These are phyloP conservation scores for Pythium utonaiense DNA, from an alignment of 352 stramenopile genomes.

Conservation along the genomic window DNA sequence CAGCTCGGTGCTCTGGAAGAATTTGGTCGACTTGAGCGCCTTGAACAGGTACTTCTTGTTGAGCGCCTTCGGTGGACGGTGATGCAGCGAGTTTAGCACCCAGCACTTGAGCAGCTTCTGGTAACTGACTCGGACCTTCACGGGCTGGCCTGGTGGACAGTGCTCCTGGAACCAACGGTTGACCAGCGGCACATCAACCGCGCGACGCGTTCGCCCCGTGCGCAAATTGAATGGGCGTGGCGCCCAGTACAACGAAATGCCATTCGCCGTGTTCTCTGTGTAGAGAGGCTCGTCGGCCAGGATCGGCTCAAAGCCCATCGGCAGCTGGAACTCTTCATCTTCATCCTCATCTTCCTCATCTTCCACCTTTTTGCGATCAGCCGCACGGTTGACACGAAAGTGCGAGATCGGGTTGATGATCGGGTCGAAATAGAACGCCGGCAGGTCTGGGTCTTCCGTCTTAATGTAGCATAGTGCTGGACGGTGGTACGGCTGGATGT, in stretches of 20 bases:
- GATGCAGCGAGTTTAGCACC: slow-evolving; percentile 98
- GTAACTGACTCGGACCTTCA: slow-evolving; percentile 99
- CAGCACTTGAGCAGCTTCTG: slow-evolving; percentile 99
- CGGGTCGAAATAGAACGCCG: slow-evolving; percentile 96
- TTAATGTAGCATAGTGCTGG: slow-evolving; percentile 97
- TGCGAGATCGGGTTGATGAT: slow-evolving; percentile 98
- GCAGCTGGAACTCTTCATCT: slow-evolving; percentile 88
- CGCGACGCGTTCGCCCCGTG: slow-evolving; percentile 93
- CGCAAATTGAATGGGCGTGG: slow-evolving; percentile 97
- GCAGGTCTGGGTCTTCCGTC: slow-evolving; percentile 92
- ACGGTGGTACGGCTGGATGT: slow-evolving; percentile 95
- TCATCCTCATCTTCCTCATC: slow-evolving; percentile 71
- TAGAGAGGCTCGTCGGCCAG: slow-evolving; percentile 93
- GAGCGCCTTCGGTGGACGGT: slow-evolving; percentile 90
- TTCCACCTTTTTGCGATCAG: slow-evolving; percentile 41
- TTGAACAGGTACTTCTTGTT: slow-evolving; percentile 99
- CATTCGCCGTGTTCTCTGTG: slow-evolving; percentile 93
- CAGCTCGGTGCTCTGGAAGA: slow-evolving; percentile 99
- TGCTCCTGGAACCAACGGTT: slow-evolving; percentile 99
- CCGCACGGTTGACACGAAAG: slow-evolving; percentile 78
- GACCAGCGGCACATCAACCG: slow-evolving; percentile 98
- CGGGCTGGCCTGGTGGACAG: slow-evolving; percentile 96
- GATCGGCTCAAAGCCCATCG: slow-evolving; percentile 87
- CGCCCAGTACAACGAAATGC: slow-evolving; percentile 98
- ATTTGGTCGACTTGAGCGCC: slow-evolving; percentile 99